Percentiles rank a stretch among this genome's conserved stretches.
phyloP scores from a whole-genome alignment of 179 eudicot genomes.

The Actinidia polygama region DNA sequence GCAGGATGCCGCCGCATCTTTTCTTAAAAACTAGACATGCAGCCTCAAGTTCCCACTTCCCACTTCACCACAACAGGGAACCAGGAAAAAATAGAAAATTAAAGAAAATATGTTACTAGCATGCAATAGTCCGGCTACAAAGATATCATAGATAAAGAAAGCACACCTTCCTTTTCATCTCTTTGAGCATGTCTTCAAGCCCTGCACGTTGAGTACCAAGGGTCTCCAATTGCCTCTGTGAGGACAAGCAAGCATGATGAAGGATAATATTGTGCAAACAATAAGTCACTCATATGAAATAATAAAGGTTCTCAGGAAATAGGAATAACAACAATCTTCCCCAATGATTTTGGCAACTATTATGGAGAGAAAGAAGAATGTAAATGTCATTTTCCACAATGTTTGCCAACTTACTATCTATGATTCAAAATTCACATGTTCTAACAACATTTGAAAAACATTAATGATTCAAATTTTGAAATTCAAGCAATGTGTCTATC shows the following conservation, averaged over 20 bases:
- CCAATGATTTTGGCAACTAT: neutral
- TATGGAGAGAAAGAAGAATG: neutral
- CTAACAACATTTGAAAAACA: neutral
- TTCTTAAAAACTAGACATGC: neutral
- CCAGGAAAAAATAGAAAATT: slow-evolving; percentile 4
- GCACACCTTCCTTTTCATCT: slow-evolving; percentile 92
- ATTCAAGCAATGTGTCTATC: no score
- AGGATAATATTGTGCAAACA: neutral
- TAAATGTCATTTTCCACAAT: neutral
- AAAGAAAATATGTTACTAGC: neutral
- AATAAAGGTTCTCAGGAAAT: neutral
- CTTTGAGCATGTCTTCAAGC: slow-evolving; percentile 99
- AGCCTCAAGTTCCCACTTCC: neutral
- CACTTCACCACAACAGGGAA: neutral
- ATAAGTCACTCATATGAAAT: neutral
- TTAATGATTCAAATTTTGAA: neutral
- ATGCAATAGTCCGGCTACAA: neutral
- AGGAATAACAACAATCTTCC: slow-evolving; percentile 7
- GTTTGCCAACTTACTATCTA: neutral
- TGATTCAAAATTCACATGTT: neutral
- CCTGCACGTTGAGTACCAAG: slow-evolving; percentile 98
- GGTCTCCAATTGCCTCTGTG: slow-evolving; percentile 92
- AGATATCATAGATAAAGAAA: slow-evolving; percentile 7
- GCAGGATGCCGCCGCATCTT: neutral
- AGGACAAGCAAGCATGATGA: slow-evolving; percentile 23